Evolutionary conservation across 108 stramenopile species (phyloP).

Genomic region (Cyclotella distinguenda): DNA sequence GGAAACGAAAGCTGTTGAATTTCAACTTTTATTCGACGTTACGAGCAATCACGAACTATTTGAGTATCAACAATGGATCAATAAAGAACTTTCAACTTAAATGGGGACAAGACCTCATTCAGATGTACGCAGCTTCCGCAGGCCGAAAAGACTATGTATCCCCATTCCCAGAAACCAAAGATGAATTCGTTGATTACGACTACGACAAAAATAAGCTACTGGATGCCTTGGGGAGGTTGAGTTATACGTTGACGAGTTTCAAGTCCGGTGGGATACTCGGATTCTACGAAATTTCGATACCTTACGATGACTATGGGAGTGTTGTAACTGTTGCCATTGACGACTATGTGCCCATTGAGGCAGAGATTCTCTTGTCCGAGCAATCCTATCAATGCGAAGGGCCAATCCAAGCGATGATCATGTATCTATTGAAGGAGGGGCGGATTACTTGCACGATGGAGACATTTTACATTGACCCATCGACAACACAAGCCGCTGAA

Average conservation of each 20-base stretch:
- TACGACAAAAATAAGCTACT: slow-evolving; percentile 53
- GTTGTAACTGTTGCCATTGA: slow-evolving; percentile 66
- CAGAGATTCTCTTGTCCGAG: slow-evolving; percentile 56
- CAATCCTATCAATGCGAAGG: slow-evolving; percentile 43
- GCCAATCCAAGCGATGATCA: slow-evolving; percentile 45
- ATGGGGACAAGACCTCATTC: slow-evolving; percentile 50
- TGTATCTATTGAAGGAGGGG: slow-evolving; percentile 38
- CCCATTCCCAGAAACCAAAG: slow-evolving; percentile 48
- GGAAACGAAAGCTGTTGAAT: slow-evolving; percentile 44
- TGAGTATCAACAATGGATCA: slow-evolving; percentile 23
- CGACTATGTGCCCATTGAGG: slow-evolving; percentile 51
- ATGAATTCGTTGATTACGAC: slow-evolving; percentile 49
- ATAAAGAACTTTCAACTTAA: slow-evolving; percentile 40
- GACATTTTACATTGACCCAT: slow-evolving; percentile 64
- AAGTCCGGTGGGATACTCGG: slow-evolving; percentile 46
- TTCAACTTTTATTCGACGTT: slow-evolving; percentile 47
- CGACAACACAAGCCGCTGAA: slow-evolving; percentile 54
- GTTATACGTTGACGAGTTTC: slow-evolving; percentile 25
- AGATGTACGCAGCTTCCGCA: slow-evolving; percentile 32
- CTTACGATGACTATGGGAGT: slow-evolving; percentile 65
- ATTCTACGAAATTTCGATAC: slow-evolving; percentile 55
- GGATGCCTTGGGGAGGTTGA: slow-evolving; percentile 52
- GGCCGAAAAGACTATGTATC: slow-evolving; percentile 41
- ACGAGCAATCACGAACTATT: slow-evolving; percentile 40
- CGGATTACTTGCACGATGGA: slow-evolving; percentile 45